Percentiles rank a stretch among this genome's conserved stretches.
Evolutionary conservation across 306 rosid species (phyloP).

Genomic region (Vachellia collinsii): DNA sequence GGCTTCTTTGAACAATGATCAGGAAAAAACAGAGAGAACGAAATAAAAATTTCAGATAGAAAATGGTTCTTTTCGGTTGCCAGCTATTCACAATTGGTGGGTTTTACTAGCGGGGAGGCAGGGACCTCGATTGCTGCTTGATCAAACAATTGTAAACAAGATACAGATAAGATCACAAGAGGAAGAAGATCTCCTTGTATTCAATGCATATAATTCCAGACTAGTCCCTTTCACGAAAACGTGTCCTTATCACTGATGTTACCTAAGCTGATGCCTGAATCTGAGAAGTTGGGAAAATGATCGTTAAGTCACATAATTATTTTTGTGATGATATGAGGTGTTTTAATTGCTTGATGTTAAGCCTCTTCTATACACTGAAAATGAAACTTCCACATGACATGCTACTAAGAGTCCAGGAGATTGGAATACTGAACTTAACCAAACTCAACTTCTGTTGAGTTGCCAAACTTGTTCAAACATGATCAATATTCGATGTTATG

Average conservation of each 20-base stretch:
- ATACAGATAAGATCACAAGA: conserved; percentile 31
- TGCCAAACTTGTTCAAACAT: background rate
- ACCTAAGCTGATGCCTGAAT: conserved; percentile 18
- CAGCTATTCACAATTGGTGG: background rate
- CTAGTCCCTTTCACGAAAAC: conserved; percentile 43
- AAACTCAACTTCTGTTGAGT: background rate
- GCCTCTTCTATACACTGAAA: conserved; percentile 9
- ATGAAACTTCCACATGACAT: conserved; percentile 26
- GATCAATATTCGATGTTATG: conserved; percentile 36
- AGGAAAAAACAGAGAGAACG: background rate
- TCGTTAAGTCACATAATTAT: conserved; percentile 35
- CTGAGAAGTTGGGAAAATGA: conserved; percentile 42
- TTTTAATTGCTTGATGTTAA: conserved; percentile 37
- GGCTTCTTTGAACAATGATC: background rate
- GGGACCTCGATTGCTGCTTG: conserved; percentile 34
- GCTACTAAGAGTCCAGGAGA: background rate
- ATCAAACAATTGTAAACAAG: conserved; percentile 31
- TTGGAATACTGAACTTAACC: conserved; percentile 11
- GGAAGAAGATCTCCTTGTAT: conserved; percentile 17
- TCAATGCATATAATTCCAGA: conserved; percentile 40
- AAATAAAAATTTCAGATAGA: background rate
- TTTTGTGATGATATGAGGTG: conserved; percentile 13
- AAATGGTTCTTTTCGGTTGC: conserved; percentile 20
- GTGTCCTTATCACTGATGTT: conserved; percentile 33
- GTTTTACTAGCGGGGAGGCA: conserved; percentile 18